phyloP scores from a whole-genome alignment of 2,329 filamentous ascomycete genomes.

The Kalmusia sp. region DNA sequence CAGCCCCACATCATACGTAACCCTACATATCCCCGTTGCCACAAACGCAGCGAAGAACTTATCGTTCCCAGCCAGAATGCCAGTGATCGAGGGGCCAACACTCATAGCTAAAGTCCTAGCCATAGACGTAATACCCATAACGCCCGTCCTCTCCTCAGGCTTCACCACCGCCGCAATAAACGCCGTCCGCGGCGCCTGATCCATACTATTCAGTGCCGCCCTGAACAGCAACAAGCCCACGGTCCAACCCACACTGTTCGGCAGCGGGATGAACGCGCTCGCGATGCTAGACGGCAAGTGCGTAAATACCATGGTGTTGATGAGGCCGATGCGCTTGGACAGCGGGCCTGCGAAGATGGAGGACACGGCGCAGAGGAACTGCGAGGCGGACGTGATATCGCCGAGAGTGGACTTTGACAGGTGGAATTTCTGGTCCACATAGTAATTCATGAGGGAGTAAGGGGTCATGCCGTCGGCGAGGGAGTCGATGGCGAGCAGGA shows the following conservation, averaged over 20 bases:
- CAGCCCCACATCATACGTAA: constrained; percentile 46
- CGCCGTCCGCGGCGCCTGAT: constrained; percentile 70
- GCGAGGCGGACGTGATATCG: constrained; percentile 59
- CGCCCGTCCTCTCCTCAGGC: constrained; percentile 70
- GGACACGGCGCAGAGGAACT: constrained; percentile 60
- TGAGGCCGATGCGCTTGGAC: constrained; percentile 64
- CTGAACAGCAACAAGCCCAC: constrained; percentile 65
- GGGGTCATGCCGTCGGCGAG: constrained; percentile 67
- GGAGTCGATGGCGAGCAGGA: constrained; percentile 69
- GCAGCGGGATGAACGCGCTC: constrained; percentile 62
- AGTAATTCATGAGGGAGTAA: constrained; percentile 46
- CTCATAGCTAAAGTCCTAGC: constrained; percentile 66
- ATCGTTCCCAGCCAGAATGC: constrained; percentile 40
- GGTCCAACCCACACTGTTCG: constrained; percentile 59
- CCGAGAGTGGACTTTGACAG: constrained; percentile 62
- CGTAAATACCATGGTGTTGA: constrained; percentile 61
- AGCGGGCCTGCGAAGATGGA: constrained; percentile 66
- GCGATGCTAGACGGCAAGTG: constrained; percentile 68
- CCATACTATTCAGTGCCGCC: constrained; percentile 71
- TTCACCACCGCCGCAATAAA: constrained; percentile 72
- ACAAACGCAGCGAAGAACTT: constrained; percentile 49
- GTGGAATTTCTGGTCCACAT: constrained; percentile 44
- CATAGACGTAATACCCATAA: constrained; percentile 73
- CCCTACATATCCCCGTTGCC: constrained; percentile 42
- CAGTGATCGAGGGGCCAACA: constrained; percentile 49